Percentiles rank a stretch among this genome's conserved stretches.
phyloP scores from a whole-genome alignment of 805 yeast species.

The Candida insectorum region DNA sequence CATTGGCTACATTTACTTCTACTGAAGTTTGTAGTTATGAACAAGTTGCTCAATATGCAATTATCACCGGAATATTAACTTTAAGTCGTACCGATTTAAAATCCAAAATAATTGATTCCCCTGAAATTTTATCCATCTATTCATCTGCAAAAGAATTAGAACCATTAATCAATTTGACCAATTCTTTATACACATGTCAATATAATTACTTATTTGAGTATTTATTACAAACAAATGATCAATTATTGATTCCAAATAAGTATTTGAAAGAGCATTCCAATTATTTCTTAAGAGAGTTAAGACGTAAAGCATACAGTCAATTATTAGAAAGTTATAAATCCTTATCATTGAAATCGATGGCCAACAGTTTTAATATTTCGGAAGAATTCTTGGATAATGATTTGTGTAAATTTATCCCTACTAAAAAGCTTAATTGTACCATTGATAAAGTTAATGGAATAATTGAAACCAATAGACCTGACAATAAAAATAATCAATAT shows the following conservation, averaged over 20 bases:
- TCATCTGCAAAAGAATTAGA: constrained; percentile 69
- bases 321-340: constrained; percentile 92
- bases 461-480: constrained; percentile 93
- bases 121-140: constrained; percentile 81
- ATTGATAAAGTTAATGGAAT: constrained; percentile 94
- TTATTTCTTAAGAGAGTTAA: constrained; percentile 85
- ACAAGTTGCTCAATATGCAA: constrained; percentile 83
- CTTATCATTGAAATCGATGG: constrained; percentile 87
- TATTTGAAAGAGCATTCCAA: constrained; percentile 76
- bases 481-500: constrained; percentile 92
- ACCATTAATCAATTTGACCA: constrained; percentile 79
- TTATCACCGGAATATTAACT: constrained; percentile 81
- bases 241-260: constrained; percentile 56
- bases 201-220: constrained; percentile 76
- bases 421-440: constrained; percentile 89
- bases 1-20: constrained; percentile 92
- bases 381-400: constrained; percentile 85
- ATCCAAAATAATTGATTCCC: constrained; percentile 83
- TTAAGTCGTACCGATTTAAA: constrained; percentile 83
- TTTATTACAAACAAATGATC: constrained; percentile 73
- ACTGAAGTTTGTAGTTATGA: constrained; percentile 87
- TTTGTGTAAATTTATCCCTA: constrained; percentile 86
- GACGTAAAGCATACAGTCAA: constrained; percentile 93
- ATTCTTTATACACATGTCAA: constrained; percentile 84
- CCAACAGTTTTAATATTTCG: constrained; percentile 86